Evolutionary conservation across 2,329 filamentous ascomycete genomes (phyloP).

Genomic region (Pseudopyricularia javanii): DNA sequence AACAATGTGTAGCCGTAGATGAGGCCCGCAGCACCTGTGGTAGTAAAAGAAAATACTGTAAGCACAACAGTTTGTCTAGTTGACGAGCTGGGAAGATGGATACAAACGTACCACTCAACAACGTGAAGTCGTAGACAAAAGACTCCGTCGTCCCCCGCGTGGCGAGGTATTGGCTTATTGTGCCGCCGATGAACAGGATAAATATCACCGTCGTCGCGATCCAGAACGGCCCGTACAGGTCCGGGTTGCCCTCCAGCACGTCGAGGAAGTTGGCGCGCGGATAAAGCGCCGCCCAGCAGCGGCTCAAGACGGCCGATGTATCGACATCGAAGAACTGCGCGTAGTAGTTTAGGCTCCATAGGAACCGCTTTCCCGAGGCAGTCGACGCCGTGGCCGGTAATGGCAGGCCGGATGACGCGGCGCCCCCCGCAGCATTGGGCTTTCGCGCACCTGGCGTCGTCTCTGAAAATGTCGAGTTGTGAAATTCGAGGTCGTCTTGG

Average conservation of each 20-base stretch:
- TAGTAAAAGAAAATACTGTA: not conserved
- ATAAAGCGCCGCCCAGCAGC: conserved; percentile 81
- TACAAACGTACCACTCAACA: conserved; percentile 61
- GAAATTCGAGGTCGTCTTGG: conserved; percentile 98
- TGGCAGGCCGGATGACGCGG: conserved; percentile 34
- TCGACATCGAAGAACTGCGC: conserved; percentile 98
- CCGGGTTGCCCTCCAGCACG: conserved; percentile 90
- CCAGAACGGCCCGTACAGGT: conserved; percentile 96
- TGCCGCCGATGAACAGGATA: conserved; percentile 89
- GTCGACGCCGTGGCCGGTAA: conserved; percentile 41
- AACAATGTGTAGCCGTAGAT: conserved; percentile 92
- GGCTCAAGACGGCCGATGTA: conserved; percentile 74
- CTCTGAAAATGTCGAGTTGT: conserved; percentile 76
- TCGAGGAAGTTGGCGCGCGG: conserved; percentile 93
- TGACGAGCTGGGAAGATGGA: not conserved
- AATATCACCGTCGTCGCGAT: conserved; percentile 96
- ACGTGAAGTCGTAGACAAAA: conserved; percentile 83
- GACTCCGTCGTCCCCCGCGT: conserved; percentile 47
- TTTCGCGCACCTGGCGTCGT: conserved; percentile 35
- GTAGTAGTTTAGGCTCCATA: conserved; percentile 91
- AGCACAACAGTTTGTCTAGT: not conserved
- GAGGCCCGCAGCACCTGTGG: conserved; percentile 59
- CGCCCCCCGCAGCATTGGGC: conserved; percentile 27
- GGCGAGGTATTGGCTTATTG: conserved; percentile 82
- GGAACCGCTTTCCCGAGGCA: conserved; percentile 60